Base-by-base conservation (phyloP, 306 rosid genomes). In the Ormosia semicastrata region DNA sequence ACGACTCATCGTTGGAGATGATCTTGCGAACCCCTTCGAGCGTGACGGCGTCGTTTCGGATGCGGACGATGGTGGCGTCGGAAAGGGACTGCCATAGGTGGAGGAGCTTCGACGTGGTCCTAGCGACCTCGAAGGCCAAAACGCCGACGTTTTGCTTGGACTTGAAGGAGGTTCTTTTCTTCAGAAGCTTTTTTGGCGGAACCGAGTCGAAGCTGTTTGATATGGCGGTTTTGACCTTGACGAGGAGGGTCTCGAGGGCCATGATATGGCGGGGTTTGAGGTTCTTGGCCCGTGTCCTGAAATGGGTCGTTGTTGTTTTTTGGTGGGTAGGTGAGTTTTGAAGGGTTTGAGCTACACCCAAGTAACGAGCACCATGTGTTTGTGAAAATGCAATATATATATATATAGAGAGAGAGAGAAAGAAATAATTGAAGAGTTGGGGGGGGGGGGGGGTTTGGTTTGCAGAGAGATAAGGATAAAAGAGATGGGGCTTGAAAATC, bases 201-300 rank as follows among this genome's bases (percentile, higher is more conserved):
- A 88, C 93, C 0, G 75, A 87, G 9, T 90, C 95, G 73, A 94
- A 81, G 52, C 87, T 60, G 87, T 75, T 83, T 2, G 97, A 87
- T 52, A 96, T 71, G 30, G 91, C 92, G 50, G 91, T 81, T 83
- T 91, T 96, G 37, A 96, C 94, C 84, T 94, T 96, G 67, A 86
- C 57, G 8, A 94, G 91, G 79, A 85, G 87, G 24, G 94, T 93
- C 73, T 93, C 98, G 2, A 91, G 88, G n/a, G 99, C 94, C 99
- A 93, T 92, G 56, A 33, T 49, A 1, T 49, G 2, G 10, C 3
- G 12, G 6, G 1, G 3, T 58, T 46, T 2, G 24, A 3, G 9
- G 0, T 60, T 43, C 18, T 15, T n/a, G 52, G 65, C 29, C 58
- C 24, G 53, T 7, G n/a, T 18, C 2, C 1, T 37, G 53, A 18